These are phyloP conservation scores for Psophocarpus tetragonolobus DNA, from an alignment of 306 rosid genomes.

Conservation along the genomic window DNA sequence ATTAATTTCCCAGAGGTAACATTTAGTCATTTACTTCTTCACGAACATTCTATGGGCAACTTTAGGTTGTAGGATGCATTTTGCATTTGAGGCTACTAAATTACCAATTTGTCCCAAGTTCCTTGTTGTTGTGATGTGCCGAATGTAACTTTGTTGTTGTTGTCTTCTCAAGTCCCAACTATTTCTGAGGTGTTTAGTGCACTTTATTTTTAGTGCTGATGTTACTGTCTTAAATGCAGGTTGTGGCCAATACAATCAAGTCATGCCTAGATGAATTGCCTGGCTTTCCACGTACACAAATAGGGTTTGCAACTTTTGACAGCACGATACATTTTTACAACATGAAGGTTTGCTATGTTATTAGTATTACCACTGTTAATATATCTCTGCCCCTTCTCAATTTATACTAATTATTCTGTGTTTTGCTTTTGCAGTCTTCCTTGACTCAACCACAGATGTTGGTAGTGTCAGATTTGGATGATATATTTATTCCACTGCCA, in stretches of 20 bases:
- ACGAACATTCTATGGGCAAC: neutral
- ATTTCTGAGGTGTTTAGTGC: slow-evolving; percentile 14
- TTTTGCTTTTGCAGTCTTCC: slow-evolving; percentile 68
- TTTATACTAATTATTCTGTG: slow-evolving; percentile 36
- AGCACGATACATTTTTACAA: slow-evolving; percentile 96
- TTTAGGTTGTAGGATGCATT: slow-evolving; percentile 25
- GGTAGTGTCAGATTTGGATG: slow-evolving; percentile 98
- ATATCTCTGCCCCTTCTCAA: neutral
- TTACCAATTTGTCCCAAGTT: neutral
- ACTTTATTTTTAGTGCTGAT: slow-evolving; percentile 16
- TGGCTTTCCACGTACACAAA: slow-evolving; percentile 96
- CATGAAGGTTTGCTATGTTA: slow-evolving; percentile 70
- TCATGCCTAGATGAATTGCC: slow-evolving; percentile 95
- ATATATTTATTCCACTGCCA: slow-evolving; percentile 94
- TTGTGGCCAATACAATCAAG: slow-evolving; percentile 88
- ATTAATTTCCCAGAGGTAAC: slow-evolving; percentile 4
- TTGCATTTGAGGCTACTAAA: slow-evolving; percentile 21
- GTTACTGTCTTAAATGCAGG: slow-evolving; percentile 50
- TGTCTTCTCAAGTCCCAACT: slow-evolving; percentile 1
- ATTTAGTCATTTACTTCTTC: neutral
- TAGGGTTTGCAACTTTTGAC: slow-evolving; percentile 98
- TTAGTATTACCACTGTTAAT: slow-evolving; percentile 26
- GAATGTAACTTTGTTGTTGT: too few species aligned
- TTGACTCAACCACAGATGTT: slow-evolving; percentile 97
- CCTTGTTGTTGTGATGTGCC: too few species aligned